A percentile compares a stretch with the other conserved stretches of the same genome.
Conservation (phyloP, 352 stramenopile genomes). For the Phytophthora fragariaefolia region DNA sequence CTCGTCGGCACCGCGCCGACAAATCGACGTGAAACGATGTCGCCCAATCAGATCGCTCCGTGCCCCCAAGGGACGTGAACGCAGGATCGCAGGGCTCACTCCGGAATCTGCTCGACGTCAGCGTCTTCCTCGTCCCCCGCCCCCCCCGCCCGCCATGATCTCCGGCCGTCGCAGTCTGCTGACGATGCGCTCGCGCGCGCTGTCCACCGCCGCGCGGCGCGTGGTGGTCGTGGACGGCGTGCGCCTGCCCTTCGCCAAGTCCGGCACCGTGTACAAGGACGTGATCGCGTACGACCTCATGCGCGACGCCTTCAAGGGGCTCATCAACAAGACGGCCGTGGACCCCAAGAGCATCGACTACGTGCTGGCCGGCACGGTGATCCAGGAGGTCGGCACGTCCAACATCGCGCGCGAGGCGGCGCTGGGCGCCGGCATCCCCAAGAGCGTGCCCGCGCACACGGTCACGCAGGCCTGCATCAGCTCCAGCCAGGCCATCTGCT, state of each 20-base stretch:
- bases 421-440: slow-evolving; percentile 96
- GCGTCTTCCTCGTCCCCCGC: neutral
- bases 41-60: slow-evolving; percentile 23
- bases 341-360: slow-evolving; percentile 97
- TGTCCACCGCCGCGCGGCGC: slow-evolving; percentile 52
- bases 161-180: slow-evolving; percentile 25
- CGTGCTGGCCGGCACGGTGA: slow-evolving; percentile 96
- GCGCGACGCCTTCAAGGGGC: slow-evolving; percentile 94
- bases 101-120: slow-evolving; percentile 29
- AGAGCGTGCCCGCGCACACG: slow-evolving; percentile 95
- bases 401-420: slow-evolving; percentile 98
- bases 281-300: slow-evolving; percentile 97
- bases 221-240: slow-evolving; percentile 95
- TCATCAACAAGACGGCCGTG: slow-evolving; percentile 96
- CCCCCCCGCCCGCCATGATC: slow-evolving; percentile 30
- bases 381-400: slow-evolving; percentile 97
- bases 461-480: slow-evolving; percentile 97
- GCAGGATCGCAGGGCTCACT: slow-evolving; percentile 29
- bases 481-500: slow-evolving; percentile 95
- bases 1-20: slow-evolving; percentile 20
- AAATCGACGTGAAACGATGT: slow-evolving; percentile 26
- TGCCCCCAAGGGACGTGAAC: slow-evolving; percentile 19
- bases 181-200: slow-evolving; percentile 33
- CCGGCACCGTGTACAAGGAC: slow-evolving; percentile 97
- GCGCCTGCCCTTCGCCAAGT: slow-evolving; percentile 96